Evolutionary conservation across 805 yeast genomes (phyloP), one percentile per base, ranked within the genome.

Genomic region (Pichia cephalocereana): DNA sequence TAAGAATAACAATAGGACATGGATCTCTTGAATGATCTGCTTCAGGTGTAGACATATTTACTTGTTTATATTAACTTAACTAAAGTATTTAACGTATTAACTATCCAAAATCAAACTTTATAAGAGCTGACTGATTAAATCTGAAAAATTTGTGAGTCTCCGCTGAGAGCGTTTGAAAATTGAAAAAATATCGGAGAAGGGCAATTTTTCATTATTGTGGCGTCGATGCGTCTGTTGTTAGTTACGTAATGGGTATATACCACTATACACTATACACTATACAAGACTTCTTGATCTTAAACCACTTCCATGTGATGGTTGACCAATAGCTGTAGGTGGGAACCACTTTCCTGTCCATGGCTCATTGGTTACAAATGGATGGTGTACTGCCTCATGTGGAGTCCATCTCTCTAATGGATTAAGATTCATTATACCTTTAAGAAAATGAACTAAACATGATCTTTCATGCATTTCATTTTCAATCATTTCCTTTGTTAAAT

Each of bases 11-110:
- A 57, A 91, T 77, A 49, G 99, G 99, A 72, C 99, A 93, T 59
- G 99, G 99, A 67, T 93, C 99, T 80, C 98, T 86, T 41, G 96
- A 81, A 70, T 93, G 98, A 72, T 93, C 99, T 48, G 96, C 96
- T 56, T 63, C 66, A 46, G 67, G 61, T 39, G 66, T 60, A 43
- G 95, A 84, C 90, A 85, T 34, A 34, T 34, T 83, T 31, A 36
- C 65, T 30, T 30, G 32, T 30, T 30, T 10, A 30, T 30, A 30
- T 4, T 4, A 30, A 12, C 10, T 30, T 30, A 30, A 10, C 32
- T 10, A 12, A 30, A n/a, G n/a, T n/a, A n/a, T n/a, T n/a, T n/a
- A n/a, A n/a, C n/a, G n/a, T n/a, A n/a, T n/a, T n/a, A n/a, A n/a
- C n/a, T n/a, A n/a, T n/a, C n/a, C n/a, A n/a, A n/a, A n/a, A n/a